Evolutionary conservation across 306 rosid genomes (phyloP), one percentile per base, ranked within the genome.

Genomic region (Quercus berberidifolia): DNA sequence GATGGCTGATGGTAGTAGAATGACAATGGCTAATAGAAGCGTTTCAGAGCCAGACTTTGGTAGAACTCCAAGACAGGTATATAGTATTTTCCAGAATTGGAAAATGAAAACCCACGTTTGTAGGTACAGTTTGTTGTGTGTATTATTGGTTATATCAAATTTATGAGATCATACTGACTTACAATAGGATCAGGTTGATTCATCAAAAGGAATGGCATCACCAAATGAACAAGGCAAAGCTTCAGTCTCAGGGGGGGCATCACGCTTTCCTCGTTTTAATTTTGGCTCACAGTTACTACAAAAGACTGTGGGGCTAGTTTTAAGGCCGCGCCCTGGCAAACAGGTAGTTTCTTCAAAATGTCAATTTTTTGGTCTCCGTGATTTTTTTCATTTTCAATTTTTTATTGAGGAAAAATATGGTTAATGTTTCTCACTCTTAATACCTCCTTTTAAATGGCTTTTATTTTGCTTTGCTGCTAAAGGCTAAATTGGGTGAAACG

Each of bases 21-120:
- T 83, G 91, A 59, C 88, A 58, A 85, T 73, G 88, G 89, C 78
- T 79, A 92, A 83, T 80, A 90, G 97, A 89, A 94, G 98, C 86
- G 91, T 92, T 85, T 94, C 98, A 65, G 98, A 94, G 87, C 97
- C 97, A 54, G 97, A 92, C 74, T 79, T 94, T 81, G 93, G 97
- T 76, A 88, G 97, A 88, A 83, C 51, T 82, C 97, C 97, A 43
- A 85, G 90, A 83, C 93, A 92, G 92, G 97, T 92, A 76, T 80
- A 91, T 76, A 76, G 59, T 81, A 78, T 25, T 54, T 59, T 52
- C 68, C 78, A 67, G 51, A 23, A 33, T 67, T 46, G 52, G 72
- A 8, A 35, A 6, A 28, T 10, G 54, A 49, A 10, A 49, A 49
- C 54, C 54, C 3, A 49, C 3, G 15, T 60, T 30, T 60, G 19